Percentiles rank a stretch among this genome's conserved stretches.
Conservation (phyloP, 2,329 filamentous ascomycete species). For the Sphaceloma murrayae region DNA sequence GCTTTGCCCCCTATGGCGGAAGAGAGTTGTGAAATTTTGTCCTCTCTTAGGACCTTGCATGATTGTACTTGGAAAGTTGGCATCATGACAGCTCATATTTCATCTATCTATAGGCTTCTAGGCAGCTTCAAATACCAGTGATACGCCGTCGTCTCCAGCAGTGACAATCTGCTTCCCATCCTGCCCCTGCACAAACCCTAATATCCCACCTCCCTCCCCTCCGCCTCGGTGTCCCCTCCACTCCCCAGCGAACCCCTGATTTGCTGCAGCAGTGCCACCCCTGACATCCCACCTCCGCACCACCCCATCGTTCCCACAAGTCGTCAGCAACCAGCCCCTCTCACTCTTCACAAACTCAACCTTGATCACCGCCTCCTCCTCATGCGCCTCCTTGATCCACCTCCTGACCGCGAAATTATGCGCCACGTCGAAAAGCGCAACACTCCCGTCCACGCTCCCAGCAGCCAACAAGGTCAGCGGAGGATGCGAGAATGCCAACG, state of each 20-base stretch:
- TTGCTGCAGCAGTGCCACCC: constrained; percentile 56
- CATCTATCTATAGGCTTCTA: constrained; percentile 12
- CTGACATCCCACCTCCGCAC: constrained; percentile 78
- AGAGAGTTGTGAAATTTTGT: constrained; percentile 1
- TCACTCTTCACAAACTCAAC: constrained; percentile 65
- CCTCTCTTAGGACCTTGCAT: no score
- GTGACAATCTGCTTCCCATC: constrained; percentile 71
- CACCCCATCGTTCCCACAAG: constrained; percentile 84
- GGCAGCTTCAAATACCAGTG: constrained; percentile 52
- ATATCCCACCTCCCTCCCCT: constrained; percentile 76
- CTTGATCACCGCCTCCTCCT: constrained; percentile 84
- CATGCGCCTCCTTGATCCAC: constrained; percentile 72
- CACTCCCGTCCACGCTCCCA: constrained; percentile 56
- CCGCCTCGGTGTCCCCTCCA: constrained; percentile 84
- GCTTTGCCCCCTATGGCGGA: constrained; percentile 1
- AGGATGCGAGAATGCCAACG: constrained; percentile 54
- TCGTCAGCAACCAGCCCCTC: constrained; percentile 62
- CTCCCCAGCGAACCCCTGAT: constrained; percentile 65
- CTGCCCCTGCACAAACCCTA: constrained; percentile 78
- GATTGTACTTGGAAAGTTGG: no score
- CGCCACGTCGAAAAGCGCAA: constrained; percentile 78
- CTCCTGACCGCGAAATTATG: constrained; percentile 79
- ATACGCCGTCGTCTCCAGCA: constrained; percentile 74
- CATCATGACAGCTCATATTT: neutral
- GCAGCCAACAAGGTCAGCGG: constrained; percentile 53